Base-by-base conservation (phyloP, 257 asterid species). In the Nicotiana knightiana region DNA sequence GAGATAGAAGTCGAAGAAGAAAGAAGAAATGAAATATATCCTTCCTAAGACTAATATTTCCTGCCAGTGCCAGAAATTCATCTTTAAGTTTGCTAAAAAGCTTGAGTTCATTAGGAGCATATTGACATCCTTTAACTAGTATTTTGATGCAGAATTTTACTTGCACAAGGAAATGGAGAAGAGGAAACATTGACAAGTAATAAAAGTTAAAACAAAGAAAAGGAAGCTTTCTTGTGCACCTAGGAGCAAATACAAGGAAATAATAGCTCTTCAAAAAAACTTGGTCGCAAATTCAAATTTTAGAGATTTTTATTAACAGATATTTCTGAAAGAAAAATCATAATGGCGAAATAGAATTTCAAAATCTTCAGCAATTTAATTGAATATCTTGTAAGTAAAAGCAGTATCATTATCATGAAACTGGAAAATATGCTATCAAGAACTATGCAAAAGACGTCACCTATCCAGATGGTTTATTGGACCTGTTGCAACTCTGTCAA, bases 391-490 rank as follows among this genome's bases (percentile, higher is more conserved):
- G 16, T 28, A 51, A 26, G 43, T 26, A 6, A 4, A 66, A 75
- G 63, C 46, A 51, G 53, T 51, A 48, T 15, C 63, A 75, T 15
- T 51, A 16, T 8, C 62, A 51, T 75, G 16, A 75, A 73, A 51
- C 80, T 75, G 26, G 37, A 57, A 84, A 84, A 83, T 32, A 48
- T 77, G 32, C 32, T 64, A 82, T 30, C 58, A 81, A 33, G 51
- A 55, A 80, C 81, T 83, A 82, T 67, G 43, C 33, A 80, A 68
- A 68, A 75, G 58, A 82, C 68, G 8, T 63, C 85, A 94, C 98
- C 98, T 93, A 86, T 94, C 98, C 63, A 94, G 88, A 76, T 76
- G 91, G 88, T 88, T 86, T 61, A 80, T 86, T 82, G 94, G 89
- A 84, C 93, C 93, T 79, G 57, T 67, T 17, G 91, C 80, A 33